Evolutionary conservation across 78 protist genomes (phyloP).

Genomic region (Tieghemostelium lacteum): DNA sequence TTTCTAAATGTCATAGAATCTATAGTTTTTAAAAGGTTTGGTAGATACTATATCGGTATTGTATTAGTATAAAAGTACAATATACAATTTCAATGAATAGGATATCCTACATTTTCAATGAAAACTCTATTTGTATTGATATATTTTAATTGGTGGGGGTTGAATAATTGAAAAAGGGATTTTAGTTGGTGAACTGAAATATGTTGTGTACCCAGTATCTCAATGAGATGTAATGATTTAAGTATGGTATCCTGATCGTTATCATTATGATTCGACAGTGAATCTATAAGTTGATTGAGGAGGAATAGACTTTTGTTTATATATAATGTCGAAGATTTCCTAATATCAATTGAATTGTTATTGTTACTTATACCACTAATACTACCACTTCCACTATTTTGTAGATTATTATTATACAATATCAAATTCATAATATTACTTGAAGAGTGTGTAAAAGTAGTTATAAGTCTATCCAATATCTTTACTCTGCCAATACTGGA

Average conservation of each 20-base stretch:
- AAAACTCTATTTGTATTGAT: slow-evolving; percentile 2
- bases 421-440: slow-evolving; percentile 6
- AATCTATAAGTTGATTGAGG: slow-evolving; percentile 32
- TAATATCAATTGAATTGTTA: neutral
- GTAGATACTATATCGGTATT: neutral
- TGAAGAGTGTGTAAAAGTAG: neutral
- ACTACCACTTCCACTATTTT: neutral
- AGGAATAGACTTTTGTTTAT: slow-evolving; percentile 41
- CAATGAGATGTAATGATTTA: slow-evolving; percentile 6
- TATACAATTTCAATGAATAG: neutral
- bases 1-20: slow-evolving; percentile 50
- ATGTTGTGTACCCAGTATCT: slow-evolving; percentile 42
- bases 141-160: neutral
- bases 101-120: slow-evolving; percentile 14
- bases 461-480: slow-evolving; percentile 12
- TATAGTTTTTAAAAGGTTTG: slow-evolving; percentile 20
- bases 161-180: slow-evolving; percentile 2
- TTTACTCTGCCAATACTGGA: slow-evolving; percentile 2
- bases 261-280: slow-evolving; percentile 17
- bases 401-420: neutral
- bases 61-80: neutral
- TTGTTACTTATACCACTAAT: neutral
- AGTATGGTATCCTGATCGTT: slow-evolving; percentile 10
- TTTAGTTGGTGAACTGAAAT: slow-evolving; percentile 48
- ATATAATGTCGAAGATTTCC: slow-evolving; percentile 36